Percentiles rank a stretch among this genome's conserved stretches.
These are phyloP conservation scores for Cicer pinnatifidum DNA, from an alignment of 306 rosid genomes.

Conservation along the genomic window DNA sequence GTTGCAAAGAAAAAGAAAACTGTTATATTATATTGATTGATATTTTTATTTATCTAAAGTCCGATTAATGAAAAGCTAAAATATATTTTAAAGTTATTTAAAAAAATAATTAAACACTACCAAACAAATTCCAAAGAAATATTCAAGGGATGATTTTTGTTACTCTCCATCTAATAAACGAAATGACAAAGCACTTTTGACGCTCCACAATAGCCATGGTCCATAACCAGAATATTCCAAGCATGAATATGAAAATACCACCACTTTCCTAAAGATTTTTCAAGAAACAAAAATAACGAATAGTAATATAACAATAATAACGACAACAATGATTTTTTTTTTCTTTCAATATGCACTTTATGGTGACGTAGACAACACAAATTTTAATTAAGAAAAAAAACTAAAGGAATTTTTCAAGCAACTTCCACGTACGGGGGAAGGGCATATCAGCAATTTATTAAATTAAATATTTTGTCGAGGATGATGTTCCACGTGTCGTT, in stretches of 20 bases:
- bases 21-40: too few species aligned
- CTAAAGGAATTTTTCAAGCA: not conserved
- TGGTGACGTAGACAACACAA: constrained; percentile 3
- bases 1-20: too few species aligned
- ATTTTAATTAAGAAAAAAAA: not conserved
- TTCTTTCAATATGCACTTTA: constrained; percentile 6
- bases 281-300: not conserved
- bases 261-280: not conserved
- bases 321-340: not conserved
- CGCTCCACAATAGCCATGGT: constrained; percentile 26
- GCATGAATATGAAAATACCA: constrained; percentile 42
- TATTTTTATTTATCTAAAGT: too few species aligned
- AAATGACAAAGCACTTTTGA: constrained; percentile 37
- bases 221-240: constrained; percentile 44
- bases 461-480: constrained; percentile 9
- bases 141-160: too few species aligned
- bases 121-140: too few species aligned
- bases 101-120: too few species aligned
- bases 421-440: not conserved
- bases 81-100: too few species aligned
- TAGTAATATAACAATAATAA: not conserved
- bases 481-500: constrained; percentile 66
- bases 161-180: not conserved
- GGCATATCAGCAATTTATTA: not conserved
- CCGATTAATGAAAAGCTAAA: too few species aligned